Percentiles rank a stretch among this genome's conserved stretches.
phyloP scores from a whole-genome alignment of 164 flowering plant genomes.

The Akebia trifoliata region DNA sequence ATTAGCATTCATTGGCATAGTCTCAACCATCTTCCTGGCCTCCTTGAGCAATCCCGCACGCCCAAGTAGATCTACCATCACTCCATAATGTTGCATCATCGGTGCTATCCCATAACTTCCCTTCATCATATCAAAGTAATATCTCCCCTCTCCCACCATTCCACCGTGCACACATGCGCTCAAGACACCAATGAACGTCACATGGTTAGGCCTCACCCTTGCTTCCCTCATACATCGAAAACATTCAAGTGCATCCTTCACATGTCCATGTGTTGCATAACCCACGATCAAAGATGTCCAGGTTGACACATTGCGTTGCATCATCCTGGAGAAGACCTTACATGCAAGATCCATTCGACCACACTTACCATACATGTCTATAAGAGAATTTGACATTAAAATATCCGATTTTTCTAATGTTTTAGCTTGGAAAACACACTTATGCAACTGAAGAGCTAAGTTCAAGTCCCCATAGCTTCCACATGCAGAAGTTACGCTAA shows the following conservation, averaged over 20 bases:
- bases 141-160: slow-evolving; percentile 47
- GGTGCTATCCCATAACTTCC: slow-evolving; percentile 35
- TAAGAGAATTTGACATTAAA: slow-evolving; percentile 46
- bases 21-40: slow-evolving; percentile 43
- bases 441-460: slow-evolving; percentile 59
- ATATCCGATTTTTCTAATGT: slow-evolving; percentile 29
- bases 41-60: slow-evolving; percentile 52
- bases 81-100: slow-evolving; percentile 47
- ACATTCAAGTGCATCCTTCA: slow-evolving; percentile 36
- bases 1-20: slow-evolving; percentile 58
- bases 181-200: slow-evolving; percentile 57
- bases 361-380: slow-evolving; percentile 72
- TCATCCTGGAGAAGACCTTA: slow-evolving; percentile 35
- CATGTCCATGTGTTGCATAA: slow-evolving; percentile 47
- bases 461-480: slow-evolving; percentile 51
- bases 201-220: slow-evolving; percentile 46
- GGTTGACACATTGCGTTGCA: slow-evolving; percentile 38
- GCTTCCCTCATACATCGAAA: slow-evolving; percentile 43
- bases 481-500: slow-evolving; percentile 55
- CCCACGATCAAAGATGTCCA: slow-evolving; percentile 65
- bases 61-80: slow-evolving; percentile 65
- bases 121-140: slow-evolving; percentile 50
- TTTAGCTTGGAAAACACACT: slow-evolving; percentile 44
- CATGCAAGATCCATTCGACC: slow-evolving; percentile 52
- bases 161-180: slow-evolving; percentile 75